Evolutionary conservation across 2,329 filamentous ascomycete species (phyloP).

Genomic region (Colletotrichum orchidophilum): DNA sequence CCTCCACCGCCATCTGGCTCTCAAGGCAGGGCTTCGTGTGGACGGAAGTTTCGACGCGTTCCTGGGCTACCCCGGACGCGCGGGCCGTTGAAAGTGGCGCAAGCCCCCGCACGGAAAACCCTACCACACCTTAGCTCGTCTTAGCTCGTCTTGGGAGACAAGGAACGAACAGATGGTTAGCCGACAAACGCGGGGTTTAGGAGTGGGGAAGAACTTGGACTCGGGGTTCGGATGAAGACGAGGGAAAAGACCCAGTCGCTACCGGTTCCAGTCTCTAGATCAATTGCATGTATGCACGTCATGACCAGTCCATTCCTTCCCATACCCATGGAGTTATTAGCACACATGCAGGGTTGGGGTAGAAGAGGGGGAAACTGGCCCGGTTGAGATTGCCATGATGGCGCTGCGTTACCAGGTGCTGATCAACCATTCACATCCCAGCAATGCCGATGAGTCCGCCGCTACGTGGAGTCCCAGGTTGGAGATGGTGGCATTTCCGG

Average conservation of each 20-base stretch:
- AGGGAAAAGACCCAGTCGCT: not conserved
- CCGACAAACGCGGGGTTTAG: constrained; percentile 23
- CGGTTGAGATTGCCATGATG: not conserved
- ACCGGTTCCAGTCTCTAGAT: not conserved
- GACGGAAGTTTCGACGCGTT: constrained; percentile 7
- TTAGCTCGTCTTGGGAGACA: not conserved
- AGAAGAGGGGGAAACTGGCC: not conserved
- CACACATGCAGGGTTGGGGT: not conserved
- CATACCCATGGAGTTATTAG: not conserved
- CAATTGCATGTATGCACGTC: constrained; percentile 5
- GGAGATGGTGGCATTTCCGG: constrained; percentile 7
- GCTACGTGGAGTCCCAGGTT: not conserved
- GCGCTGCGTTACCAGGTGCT: constrained; percentile 7
- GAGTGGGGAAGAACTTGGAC: not conserved
- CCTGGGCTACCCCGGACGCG: not conserved
- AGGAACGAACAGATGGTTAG: constrained; percentile 20
- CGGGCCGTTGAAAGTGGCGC: constrained; percentile 22
- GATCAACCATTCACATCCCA: constrained; percentile 22
- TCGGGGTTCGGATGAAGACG: not conserved
- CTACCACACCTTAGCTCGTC: not conserved
- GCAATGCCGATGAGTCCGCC: constrained; percentile 30
- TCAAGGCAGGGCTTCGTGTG: not conserved
- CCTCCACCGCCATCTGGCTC: not conserved
- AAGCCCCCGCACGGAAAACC: not conserved
- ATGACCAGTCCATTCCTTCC: not conserved